Base-by-base conservation (phyloP, 768 basidiomycete species). In the Termitomyces sp. region DNA sequence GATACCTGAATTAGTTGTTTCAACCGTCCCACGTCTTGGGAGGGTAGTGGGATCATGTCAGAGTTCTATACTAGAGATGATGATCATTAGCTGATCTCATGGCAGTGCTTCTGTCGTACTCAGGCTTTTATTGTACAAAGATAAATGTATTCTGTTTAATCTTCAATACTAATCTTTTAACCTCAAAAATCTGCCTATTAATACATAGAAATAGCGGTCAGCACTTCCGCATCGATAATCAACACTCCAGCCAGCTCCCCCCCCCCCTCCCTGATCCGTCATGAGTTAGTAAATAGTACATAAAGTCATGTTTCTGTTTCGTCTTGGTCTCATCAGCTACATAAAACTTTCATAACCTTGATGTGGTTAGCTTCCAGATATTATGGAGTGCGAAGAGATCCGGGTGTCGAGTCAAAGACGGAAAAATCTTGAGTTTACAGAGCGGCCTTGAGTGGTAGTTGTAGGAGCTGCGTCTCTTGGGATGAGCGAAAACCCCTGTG, bases 371-470 rank as follows among this genome's bases (percentile, higher is more conserved):
- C 46, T 34, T 27, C 25, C 50, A 27, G 48, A 34, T 49, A 21
- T 25, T 27, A 6, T 34, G 16, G 12, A 34, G 23, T 34, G 14
- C 21, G 14, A 34, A 16, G 5, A 37, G 25, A 29, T 51, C 10
- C 50, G 17, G 17, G n/a, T 19, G 46, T 32, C 6, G 43, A 17
- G n/a, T 53, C 32, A 59, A 71, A 43, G 60, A 42, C 64, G 60
- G 67, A 74, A 74, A 42, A 67, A 62, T 40, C 73, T 62, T 49
- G 70, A 72, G 16, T 44, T 41, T 16, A 38, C 49, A 47, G 59
- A 44, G 31, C 60, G 66, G 43, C 54, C 54, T 45, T 49, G 54
- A 2, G 57, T 54, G 29, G 59, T 43, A 32, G 50, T n/a, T 23
- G 44, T 54, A 37, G 56, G 29, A 46, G 46, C 43, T 31, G 41